Conservation (phyloP, 768 basidiomycete species). For the Hypholoma sublateritium region DNA sequence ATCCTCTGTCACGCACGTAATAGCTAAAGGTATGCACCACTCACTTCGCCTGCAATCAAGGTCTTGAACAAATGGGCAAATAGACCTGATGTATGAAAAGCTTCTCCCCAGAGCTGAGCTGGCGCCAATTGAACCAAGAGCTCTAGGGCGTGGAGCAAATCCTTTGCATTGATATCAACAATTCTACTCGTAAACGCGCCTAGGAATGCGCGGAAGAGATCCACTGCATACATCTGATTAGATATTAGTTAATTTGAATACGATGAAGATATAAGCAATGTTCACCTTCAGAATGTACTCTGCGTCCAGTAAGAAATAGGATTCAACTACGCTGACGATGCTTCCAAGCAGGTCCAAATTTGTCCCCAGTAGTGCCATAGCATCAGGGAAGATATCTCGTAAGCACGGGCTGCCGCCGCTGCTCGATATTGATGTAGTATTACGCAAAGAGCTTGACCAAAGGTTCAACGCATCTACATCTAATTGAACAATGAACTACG, state of each 20-base stretch:
- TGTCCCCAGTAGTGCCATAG: constrained; percentile 54
- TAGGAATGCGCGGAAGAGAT: constrained; percentile 58
- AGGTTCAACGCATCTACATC: constrained; percentile 78
- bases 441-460: constrained; percentile 72
- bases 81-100: constrained; percentile 73
- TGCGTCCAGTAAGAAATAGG: constrained; percentile 77
- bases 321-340: constrained; percentile 66
- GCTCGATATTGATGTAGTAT: constrained; percentile 53
- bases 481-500: constrained; percentile 62
- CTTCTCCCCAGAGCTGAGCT: constrained; percentile 65
- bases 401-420: constrained; percentile 50
- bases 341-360: constrained; percentile 79
- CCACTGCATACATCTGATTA: constrained; percentile 49
- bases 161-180: constrained; percentile 55
- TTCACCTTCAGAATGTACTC: constrained; percentile 60
- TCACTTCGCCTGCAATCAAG: constrained; percentile 67
- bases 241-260: not conserved
- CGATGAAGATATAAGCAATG: not conserved
- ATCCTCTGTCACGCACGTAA: not conserved
- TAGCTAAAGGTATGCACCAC: not conserved
- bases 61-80: constrained; percentile 62
- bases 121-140: constrained; percentile 66
- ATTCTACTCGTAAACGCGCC: constrained; percentile 50
- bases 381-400: constrained; percentile 64
- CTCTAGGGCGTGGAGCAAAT: constrained; percentile 58